phyloP scores from a whole-genome alignment of 2,329 filamentous ascomycete species.

The Neocatenulostroma microsporum region DNA sequence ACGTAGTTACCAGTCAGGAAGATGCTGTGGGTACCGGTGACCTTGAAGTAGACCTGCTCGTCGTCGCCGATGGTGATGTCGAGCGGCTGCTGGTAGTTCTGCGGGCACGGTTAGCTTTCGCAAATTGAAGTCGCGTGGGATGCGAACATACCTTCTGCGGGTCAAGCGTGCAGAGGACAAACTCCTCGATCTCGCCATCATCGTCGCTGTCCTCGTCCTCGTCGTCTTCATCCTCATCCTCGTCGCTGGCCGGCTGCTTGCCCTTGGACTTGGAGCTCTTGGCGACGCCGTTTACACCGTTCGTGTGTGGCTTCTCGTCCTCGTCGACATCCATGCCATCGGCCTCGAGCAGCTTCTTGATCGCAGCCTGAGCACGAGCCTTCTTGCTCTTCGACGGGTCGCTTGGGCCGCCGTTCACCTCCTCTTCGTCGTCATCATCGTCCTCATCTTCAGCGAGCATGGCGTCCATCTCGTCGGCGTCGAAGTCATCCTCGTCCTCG shows the following conservation, averaged over 20 bases:
- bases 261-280: constrained; percentile 60
- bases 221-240: constrained; percentile 44
- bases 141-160: constrained; percentile 65
- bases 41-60: constrained; percentile 87
- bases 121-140: constrained; percentile 1
- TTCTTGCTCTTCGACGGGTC: constrained; percentile 86
- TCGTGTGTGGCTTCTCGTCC: constrained; percentile 36
- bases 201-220: constrained; percentile 54
- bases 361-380: constrained; percentile 68
- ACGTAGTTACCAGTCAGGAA: constrained; percentile 97
- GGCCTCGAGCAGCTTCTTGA: constrained; percentile 56
- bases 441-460: constrained; percentile 45
- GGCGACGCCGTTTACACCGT: constrained; percentile 54
- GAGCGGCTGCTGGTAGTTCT: constrained; percentile 93
- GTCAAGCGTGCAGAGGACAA: constrained; percentile 92
- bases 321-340: constrained; percentile 67
- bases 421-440: constrained; percentile 57
- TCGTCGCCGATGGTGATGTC: constrained; percentile 85
- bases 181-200: constrained; percentile 69
- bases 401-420: constrained; percentile 81
- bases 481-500: constrained; percentile 46
- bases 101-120: constrained; percentile 25
- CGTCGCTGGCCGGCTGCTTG: constrained; percentile 50
- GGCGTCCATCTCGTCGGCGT: constrained; percentile 45
- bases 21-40: constrained; percentile 80